Evolutionary conservation across 106 monocot species (phyloP).

Genomic region (Gastrodia elata): DNA sequence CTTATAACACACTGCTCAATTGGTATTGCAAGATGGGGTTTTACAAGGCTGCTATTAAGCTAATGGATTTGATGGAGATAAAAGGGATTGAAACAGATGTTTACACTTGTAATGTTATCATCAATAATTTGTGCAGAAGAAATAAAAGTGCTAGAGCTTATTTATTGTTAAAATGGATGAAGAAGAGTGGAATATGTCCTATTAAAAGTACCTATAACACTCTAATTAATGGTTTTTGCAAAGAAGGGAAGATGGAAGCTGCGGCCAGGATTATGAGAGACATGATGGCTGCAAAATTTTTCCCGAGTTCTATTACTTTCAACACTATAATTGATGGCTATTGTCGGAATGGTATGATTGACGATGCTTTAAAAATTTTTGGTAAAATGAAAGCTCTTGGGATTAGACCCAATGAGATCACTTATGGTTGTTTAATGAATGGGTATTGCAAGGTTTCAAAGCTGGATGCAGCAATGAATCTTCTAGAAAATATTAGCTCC

Average conservation of each 20-base stretch:
- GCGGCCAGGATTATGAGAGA: constrained; percentile 37
- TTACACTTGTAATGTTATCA: constrained; percentile 49
- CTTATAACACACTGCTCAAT: constrained; percentile 53
- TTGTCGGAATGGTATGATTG: constrained; percentile 30
- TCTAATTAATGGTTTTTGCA: constrained; percentile 56
- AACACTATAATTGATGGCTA: constrained; percentile 61
- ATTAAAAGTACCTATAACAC: constrained; percentile 50
- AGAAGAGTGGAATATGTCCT: constrained; percentile 28
- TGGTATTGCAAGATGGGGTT: constrained; percentile 56
- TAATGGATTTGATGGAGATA: constrained; percentile 40
- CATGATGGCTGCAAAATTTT: constrained; percentile 29
- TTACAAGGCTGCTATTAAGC: constrained; percentile 24
- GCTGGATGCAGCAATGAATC: constrained; percentile 31
- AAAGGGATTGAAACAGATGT: constrained; percentile 36
- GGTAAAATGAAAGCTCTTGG: constrained; percentile 44
- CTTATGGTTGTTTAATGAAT: constrained; percentile 49
- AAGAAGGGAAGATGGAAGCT: constrained; percentile 38
- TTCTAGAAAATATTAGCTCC: constrained; percentile 36
- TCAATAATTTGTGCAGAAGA: constrained; percentile 44
- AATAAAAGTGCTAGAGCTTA: constrained; percentile 50
- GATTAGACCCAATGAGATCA: constrained; percentile 27
- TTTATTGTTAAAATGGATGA: constrained; percentile 53
- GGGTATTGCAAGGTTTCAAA: constrained; percentile 46
- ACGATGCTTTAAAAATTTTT: constrained; percentile 34
- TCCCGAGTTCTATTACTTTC: constrained; percentile 46